Percentiles rank a stretch among this genome's conserved stretches.
Evolutionary conservation across 1,284 basidiomycete species (phyloP).

Genomic region (Laetiporus sulphureus): DNA sequence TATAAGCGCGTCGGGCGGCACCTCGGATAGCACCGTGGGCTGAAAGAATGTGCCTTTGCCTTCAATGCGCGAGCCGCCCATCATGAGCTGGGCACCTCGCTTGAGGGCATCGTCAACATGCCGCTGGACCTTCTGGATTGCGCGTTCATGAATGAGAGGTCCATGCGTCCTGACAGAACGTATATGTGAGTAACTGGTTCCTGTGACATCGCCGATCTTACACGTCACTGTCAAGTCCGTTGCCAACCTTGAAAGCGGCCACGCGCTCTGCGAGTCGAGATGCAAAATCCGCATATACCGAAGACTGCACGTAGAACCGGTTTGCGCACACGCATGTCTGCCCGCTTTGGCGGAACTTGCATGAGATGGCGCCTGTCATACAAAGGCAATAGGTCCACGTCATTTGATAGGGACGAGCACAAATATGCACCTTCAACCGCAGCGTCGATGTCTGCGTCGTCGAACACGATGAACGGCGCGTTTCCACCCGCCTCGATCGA

Average conservation of each 20-base stretch:
- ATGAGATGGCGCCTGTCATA: slow-evolving; percentile 62
- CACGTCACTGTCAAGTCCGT: slow-evolving; percentile 79
- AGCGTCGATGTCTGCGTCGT: slow-evolving; percentile 90
- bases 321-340: slow-evolving; percentile 91
- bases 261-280: slow-evolving; percentile 80
- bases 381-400: background rate
- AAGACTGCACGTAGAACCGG: slow-evolving; percentile 81
- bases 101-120: slow-evolving; percentile 86
- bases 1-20: slow-evolving; percentile 61
- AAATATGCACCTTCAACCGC: slow-evolving; percentile 71
- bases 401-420: background rate
- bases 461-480: slow-evolving; percentile 93
- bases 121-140: slow-evolving; percentile 80
- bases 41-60: slow-evolving; percentile 68
- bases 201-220: slow-evolving; percentile 33
- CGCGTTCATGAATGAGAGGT: slow-evolving; percentile 85
- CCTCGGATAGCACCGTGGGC: slow-evolving; percentile 87
- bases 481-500: slow-evolving; percentile 89
- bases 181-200: slow-evolving; percentile 6
- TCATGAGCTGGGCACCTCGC: slow-evolving; percentile 81
- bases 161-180: slow-evolving; percentile 72
- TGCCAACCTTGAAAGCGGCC: slow-evolving; percentile 85
- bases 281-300: slow-evolving; percentile 82
- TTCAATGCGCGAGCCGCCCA: slow-evolving; percentile 72
- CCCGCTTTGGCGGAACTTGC: slow-evolving; percentile 90